Conservation (phyloP, 163 green algal species). For the Scenedesmus sp. region DNA sequence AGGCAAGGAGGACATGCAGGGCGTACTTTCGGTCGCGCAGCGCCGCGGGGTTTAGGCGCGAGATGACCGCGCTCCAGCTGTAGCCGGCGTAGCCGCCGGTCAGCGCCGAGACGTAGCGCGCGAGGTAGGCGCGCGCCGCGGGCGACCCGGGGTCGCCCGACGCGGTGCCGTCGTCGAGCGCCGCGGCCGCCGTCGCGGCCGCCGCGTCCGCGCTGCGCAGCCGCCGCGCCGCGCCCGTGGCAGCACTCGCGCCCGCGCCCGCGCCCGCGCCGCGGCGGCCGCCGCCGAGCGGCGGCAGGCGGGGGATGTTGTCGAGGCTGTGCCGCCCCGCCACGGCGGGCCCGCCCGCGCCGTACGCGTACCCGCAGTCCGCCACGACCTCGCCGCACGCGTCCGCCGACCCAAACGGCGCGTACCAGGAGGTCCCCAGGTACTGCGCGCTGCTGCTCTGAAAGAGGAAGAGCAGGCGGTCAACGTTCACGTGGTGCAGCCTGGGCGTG, state of each 20-base stretch:
- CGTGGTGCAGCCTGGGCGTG: slow-evolving; percentile 31
- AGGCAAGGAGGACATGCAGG: slow-evolving; percentile 21
- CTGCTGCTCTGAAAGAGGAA: slow-evolving; percentile 12
- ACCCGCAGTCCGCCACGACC: background rate
- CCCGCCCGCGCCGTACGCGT: slow-evolving; percentile 5
- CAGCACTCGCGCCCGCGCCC: too few species aligned
- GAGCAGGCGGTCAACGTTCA: slow-evolving; percentile 21
- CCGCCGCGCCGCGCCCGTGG: too few species aligned
- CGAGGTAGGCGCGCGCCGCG: background rate
- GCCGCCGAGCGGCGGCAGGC: too few species aligned
- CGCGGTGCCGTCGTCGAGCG: background rate
- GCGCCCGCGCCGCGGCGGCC: too few species aligned
- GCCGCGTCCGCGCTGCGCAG: too few species aligned
- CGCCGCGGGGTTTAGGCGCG: background rate
- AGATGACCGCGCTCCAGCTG: slow-evolving; percentile 4
- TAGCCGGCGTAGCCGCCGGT: slow-evolving; percentile 3
- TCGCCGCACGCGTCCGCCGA: background rate
- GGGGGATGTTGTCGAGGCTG: too few species aligned
- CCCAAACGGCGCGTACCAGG: background rate
- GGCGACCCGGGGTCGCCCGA: background rate
- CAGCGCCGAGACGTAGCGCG: background rate
- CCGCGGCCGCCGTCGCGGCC: background rate
- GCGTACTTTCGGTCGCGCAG: background rate
- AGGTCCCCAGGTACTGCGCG: background rate
- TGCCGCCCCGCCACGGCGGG: background rate